phyloP scores from a whole-genome alignment of 148 eudicot genomes.

The Salicornia ramosissima region DNA sequence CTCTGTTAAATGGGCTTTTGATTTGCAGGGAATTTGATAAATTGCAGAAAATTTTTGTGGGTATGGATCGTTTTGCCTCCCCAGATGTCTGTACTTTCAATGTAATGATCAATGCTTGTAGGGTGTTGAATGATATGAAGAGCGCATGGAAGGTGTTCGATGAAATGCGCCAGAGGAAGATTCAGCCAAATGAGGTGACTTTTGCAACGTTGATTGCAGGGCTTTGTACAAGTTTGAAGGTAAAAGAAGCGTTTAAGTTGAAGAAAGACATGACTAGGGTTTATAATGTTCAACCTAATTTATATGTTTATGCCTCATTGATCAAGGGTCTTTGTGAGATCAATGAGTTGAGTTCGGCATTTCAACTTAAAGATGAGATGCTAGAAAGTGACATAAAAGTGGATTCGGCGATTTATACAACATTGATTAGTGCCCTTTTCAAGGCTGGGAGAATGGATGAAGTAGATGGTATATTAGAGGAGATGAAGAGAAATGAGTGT shows the following conservation, averaged over 20 bases:
- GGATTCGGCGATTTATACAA: constrained; percentile 40
- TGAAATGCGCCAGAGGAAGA: constrained; percentile 55
- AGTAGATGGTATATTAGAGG: constrained; percentile 42
- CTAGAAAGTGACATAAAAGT: constrained; percentile 27
- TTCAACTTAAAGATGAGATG: constrained; percentile 65
- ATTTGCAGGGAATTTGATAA: constrained; percentile 43
- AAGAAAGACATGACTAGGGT: constrained; percentile 43
- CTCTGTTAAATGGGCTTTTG: constrained; percentile 51
- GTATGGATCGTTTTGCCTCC: constrained; percentile 34
- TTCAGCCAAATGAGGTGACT: constrained; percentile 51
- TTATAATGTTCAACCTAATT: constrained; percentile 43
- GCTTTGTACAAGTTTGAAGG: constrained; percentile 37
- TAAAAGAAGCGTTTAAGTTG: constrained; percentile 51
- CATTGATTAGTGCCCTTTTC: constrained; percentile 58
- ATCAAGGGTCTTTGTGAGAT: constrained; percentile 63
- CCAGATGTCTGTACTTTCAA: constrained; percentile 70
- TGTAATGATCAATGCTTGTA: constrained; percentile 56
- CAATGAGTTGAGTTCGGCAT: constrained; percentile 35
- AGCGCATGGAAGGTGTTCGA: constrained; percentile 63
- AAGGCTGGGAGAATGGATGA: constrained; percentile 51
- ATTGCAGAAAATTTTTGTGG: constrained; percentile 35
- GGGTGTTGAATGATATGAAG: constrained; percentile 37
- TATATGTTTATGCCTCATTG: constrained; percentile 44
- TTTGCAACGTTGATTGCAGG: constrained; percentile 60
- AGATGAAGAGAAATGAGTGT: constrained; percentile 51